These are phyloP conservation scores for Myxozyma monticola DNA, from an alignment of 805 yeast species.

Conservation along the genomic window DNA sequence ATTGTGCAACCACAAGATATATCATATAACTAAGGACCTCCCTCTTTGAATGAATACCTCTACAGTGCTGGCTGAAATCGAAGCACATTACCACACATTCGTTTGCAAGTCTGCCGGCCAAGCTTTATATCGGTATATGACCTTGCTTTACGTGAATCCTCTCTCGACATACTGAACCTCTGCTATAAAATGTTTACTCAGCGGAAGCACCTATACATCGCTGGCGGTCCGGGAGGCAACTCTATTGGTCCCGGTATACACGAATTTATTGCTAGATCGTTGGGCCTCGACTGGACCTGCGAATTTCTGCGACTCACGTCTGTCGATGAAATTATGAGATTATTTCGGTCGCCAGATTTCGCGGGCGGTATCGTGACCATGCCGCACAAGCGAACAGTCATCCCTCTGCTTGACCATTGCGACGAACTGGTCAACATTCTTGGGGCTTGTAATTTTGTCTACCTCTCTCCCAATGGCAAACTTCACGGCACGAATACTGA, in stretches of 20 bases:
- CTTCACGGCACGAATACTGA: constrained; percentile 6
- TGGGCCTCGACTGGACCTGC: neutral
- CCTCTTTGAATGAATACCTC: too few species aligned
- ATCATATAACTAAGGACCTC: too few species aligned
- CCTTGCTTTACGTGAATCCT: too few species aligned
- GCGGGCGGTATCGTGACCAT: constrained; percentile 1
- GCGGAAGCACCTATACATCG: neutral
- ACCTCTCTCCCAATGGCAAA: neutral
- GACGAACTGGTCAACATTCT: neutral
- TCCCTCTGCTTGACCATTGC: constrained; percentile 7
- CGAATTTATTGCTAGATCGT: neutral
- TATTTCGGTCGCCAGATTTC: neutral
- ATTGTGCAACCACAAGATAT: too few species aligned
- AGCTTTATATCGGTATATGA: too few species aligned
- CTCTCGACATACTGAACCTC: too few species aligned
- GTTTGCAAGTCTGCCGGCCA: too few species aligned
- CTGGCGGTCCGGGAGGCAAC: neutral
- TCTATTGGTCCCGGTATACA: neutral
- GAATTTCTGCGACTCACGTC: neutral
- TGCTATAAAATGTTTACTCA: too few species aligned
- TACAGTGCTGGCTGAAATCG: too few species aligned
- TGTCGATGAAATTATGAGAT: neutral
- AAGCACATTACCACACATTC: too few species aligned
- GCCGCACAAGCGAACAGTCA: constrained; percentile 5
- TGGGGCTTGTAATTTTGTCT: constrained; percentile 9